These are phyloP conservation scores for Trifolium subterraneum DNA, from an alignment of 306 rosid genomes.

Conservation along the genomic window DNA sequence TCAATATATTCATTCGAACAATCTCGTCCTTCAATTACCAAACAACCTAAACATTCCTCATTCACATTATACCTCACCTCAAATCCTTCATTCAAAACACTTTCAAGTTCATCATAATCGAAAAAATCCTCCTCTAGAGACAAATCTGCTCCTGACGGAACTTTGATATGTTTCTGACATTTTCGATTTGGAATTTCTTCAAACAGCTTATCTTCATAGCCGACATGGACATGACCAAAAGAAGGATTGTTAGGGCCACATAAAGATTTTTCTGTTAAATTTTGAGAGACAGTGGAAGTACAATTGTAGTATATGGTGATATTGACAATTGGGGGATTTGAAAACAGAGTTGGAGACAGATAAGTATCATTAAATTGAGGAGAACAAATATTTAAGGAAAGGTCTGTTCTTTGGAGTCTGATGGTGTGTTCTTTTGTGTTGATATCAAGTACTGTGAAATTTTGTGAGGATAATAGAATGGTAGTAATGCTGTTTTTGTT, in stretches of 20 bases:
- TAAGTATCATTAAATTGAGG: background rate
- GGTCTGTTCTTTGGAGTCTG: conserved; percentile 33
- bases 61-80: background rate
- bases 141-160: background rate
- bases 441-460: background rate
- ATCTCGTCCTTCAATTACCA: background rate
- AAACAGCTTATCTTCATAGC: too few relatives aligned
- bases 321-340: background rate
- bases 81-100: background rate
- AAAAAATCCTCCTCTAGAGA: background rate
- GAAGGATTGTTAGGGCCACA: background rate
- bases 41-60: background rate
- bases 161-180: background rate
- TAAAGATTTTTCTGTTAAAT: too few relatives aligned
- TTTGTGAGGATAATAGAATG: background rate
- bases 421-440: background rate
- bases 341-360: background rate
- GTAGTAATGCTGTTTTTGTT: rapidly evolving
- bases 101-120: background rate
- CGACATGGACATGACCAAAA: too few relatives aligned
- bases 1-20: background rate
- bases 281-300: rapidly evolving
- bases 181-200: too few relatives aligned
- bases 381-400: conserved; percentile 17
- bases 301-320: conserved; percentile 46